phyloP scores from a whole-genome alignment of 345 rosid species.

The Eucalyptus grandis region DNA sequence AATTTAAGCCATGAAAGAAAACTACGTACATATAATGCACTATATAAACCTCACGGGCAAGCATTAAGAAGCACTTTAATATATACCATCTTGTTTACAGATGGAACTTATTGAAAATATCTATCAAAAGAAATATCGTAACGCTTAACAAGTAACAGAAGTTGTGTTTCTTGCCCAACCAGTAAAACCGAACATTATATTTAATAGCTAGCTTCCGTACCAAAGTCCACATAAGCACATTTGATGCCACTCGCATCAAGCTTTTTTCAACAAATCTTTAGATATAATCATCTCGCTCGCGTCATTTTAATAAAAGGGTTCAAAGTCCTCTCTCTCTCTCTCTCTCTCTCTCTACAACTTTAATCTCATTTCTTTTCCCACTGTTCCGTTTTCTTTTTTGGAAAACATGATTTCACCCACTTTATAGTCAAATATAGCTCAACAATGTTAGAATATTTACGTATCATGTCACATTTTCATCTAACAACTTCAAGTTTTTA shows the following conservation, averaged over 20 bases:
- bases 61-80: neutral
- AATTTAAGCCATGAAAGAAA: neutral
- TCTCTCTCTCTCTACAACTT: neutral
- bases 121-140: neutral
- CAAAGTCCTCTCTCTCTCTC: neutral
- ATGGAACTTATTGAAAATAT: no score
- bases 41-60: neutral
- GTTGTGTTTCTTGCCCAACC: neutral
- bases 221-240: neutral
- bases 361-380: neutral
- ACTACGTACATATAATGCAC: neutral
- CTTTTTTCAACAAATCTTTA: neutral
- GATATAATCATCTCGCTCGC: neutral
- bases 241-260: neutral
- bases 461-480: neutral
- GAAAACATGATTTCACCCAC: neutral
- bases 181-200: neutral
- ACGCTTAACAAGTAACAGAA: neutral
- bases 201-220: neutral
- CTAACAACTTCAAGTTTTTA: neutral
- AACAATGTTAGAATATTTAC: neutral
- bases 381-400: neutral
- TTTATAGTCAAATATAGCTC: neutral
- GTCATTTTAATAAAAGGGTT: neutral
- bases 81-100: neutral